A percentile compares a stretch with the other conserved stretches of the same genome.
These are phyloP conservation scores for Boletus sensibilis DNA, from an alignment of 768 basidiomycete genomes.

Conservation along the genomic window DNA sequence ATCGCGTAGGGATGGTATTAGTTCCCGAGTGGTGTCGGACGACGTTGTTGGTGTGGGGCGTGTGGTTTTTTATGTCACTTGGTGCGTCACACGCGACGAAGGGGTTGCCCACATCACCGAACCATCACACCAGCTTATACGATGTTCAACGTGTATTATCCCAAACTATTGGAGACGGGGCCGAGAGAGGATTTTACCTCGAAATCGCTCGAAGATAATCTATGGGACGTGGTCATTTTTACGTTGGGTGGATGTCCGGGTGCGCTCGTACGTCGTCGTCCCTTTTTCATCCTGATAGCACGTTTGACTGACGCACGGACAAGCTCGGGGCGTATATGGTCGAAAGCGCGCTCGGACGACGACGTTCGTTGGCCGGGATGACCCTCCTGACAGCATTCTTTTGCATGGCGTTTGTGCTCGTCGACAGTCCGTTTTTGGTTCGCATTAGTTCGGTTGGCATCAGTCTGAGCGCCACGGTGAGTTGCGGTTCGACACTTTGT, in stretches of 20 bases:
- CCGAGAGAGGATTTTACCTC: constrained; percentile 24
- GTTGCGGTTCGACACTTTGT: neutral
- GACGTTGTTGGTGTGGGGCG: constrained; percentile 75
- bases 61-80: constrained; percentile 75
- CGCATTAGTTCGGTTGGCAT: constrained; percentile 73
- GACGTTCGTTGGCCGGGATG: constrained; percentile 70
- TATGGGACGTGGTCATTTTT: constrained; percentile 88
- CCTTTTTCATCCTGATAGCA: neutral
- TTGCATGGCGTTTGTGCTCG: constrained; percentile 66
- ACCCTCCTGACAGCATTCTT: constrained; percentile 76
- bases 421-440: constrained; percentile 55
- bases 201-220: constrained; percentile 55
- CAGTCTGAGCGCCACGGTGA: constrained; percentile 65
- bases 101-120: neutral
- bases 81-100: constrained; percentile 44
- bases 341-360: constrained; percentile 64
- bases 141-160: constrained; percentile 92
- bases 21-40: constrained; percentile 73
- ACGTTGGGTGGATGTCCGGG: constrained; percentile 85
- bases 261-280: constrained; percentile 57
- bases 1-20: constrained; percentile 67
- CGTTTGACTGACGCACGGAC: neutral
- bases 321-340: constrained; percentile 87
- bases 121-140: constrained; percentile 60
- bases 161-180: constrained; percentile 73